Base-by-base conservation (phyloP, 768 basidiomycete genomes). In the Lactarius quietus region DNA sequence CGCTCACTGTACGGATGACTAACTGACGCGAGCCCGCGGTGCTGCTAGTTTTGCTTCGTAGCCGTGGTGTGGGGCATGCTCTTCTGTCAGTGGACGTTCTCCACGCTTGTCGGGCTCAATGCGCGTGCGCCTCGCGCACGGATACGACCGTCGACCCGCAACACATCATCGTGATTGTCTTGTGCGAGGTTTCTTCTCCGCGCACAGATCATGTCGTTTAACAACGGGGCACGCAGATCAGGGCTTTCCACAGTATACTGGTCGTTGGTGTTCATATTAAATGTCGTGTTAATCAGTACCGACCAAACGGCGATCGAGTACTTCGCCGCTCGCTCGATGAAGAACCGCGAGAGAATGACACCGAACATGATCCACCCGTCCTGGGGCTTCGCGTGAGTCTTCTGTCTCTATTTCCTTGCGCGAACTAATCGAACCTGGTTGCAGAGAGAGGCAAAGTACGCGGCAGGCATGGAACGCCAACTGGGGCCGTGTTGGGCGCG, bases 221-320 rank as follows among this genome's bases (percentile, higher is more conserved):
- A 14, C 61, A 71, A 60, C 20, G 26, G 20, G n/a, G 23, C 7
- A 7, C 51, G 10, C 71, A 94, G 92, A 4, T 71, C 88, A 1
- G 91, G 78, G 0, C 63, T 95, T 9, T 95, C 95, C 74, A 74
- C 78, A 18, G 41, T 95, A 1, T 96, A 96, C 78, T 88, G 87
- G 0, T 55, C 68, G 20, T 71, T 82, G 6, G 81, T 97, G 70
- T 68, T 83, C 12, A 28, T 75, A 5, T 79, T 86, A 0, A 93
- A 96, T 70, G 69, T 86, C 3, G 74, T 81, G 35, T 72, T 95
- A 18, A 85, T 91, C 55, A 67, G 83, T 61, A 72, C 76, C 33
- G 90, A 89, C 41, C 82, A 85, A 72, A 89, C 90, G 14, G 96
- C 93, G 0, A 86, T 97, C 38, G 95, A 96, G 77, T 84, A 84